Percentiles rank a stretch among this genome's conserved stretches.
phyloP scores from a whole-genome alignment of 2,329 filamentous ascomycete species.

The Mollisia scopiformis region DNA sequence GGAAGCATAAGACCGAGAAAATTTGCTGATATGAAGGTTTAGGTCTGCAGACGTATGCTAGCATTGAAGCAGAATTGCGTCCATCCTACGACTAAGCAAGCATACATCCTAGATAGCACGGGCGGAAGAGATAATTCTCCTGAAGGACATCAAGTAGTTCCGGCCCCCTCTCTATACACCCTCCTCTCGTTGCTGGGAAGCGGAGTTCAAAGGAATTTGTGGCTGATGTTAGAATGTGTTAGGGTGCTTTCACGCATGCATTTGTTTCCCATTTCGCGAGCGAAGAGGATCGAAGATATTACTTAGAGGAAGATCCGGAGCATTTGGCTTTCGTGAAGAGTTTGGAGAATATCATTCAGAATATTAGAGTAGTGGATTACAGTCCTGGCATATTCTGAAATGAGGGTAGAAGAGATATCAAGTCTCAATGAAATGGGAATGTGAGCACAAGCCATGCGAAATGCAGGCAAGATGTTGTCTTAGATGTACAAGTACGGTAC shows the following conservation, averaged over 20 bases:
- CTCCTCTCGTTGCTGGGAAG: too few relatives aligned
- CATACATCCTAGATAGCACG: constrained; percentile 61
- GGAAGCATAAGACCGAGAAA: neutral
- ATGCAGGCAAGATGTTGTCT: neutral
- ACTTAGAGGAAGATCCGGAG: constrained; percentile 64
- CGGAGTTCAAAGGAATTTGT: too few relatives aligned
- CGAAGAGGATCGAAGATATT: constrained; percentile 68
- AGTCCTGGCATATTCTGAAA: constrained; percentile 51
- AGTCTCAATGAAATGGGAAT: neutral
- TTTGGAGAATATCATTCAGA: constrained; percentile 50
- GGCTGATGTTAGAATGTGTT: too few relatives aligned
- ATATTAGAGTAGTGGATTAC: constrained; percentile 64
- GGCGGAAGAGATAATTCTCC: constrained; percentile 65
- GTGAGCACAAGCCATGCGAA: neutral
- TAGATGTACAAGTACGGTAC: neutral
- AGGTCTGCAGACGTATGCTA: constrained; percentile 61
- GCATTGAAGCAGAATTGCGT: constrained; percentile 60
- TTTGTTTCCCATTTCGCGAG: constrained; percentile 71
- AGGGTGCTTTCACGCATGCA: constrained; percentile 68
- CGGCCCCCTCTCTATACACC: constrained; percentile 14
- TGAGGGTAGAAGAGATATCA: neutral
- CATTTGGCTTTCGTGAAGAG: constrained; percentile 63
- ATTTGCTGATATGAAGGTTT: neutral
- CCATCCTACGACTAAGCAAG: constrained; percentile 57
- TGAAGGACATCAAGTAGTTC: constrained; percentile 60